Base-by-base conservation (phyloP, 805 yeast genomes). In the Lachancea fermentati region DNA sequence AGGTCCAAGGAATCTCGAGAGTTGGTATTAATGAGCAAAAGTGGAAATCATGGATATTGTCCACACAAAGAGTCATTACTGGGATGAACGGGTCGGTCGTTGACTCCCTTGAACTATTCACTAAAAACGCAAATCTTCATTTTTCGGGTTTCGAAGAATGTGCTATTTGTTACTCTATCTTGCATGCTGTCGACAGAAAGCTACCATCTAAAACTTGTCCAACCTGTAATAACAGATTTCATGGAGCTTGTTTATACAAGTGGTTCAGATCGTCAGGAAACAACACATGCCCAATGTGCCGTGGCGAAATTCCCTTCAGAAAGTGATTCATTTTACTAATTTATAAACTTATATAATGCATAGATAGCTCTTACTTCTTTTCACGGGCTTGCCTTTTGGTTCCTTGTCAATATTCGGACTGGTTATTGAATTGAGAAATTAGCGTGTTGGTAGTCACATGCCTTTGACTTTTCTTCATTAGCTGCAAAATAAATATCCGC, bases 211-310 rank as follows among this genome's bases (percentile, higher is more conserved):
- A 87, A 63, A 73, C 73, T 2, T 93, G 99, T 65, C 70, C 82
- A 12, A 88, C 96, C 0, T 93, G 99, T 72, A 78, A 78, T 55
- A 91, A 93, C 69, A 86, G 84, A 59, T 93, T 89, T 71, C 99
- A 93, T 62, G 81, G 96, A 5, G 96, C 93, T 3, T 93, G 99
- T 71, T 68, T 93, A 32, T 89, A 87, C 71, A 85, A 89, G 60
- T 93, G 99, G 99, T 93, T 93, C 66, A 85, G 86, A 67, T 88
- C 95, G 50, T 85, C 95, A 11, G 94, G 93, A 30, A 75, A 85
- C 41, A 85, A 86, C 49, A 83, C 96, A 2, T 93, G 99, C 67
- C 99, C 99, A 30, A 68, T 93, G 56, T 93, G 99, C 66, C 81
- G 98, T 55, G 50, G 62, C 17, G 65, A 58, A 29, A 58, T 60